Evolutionary conservation across 176 grass and related monocot genomes (phyloP), one percentile per base, ranked within the genome.

Genomic region (Hyparrhenia diplandra): DNA sequence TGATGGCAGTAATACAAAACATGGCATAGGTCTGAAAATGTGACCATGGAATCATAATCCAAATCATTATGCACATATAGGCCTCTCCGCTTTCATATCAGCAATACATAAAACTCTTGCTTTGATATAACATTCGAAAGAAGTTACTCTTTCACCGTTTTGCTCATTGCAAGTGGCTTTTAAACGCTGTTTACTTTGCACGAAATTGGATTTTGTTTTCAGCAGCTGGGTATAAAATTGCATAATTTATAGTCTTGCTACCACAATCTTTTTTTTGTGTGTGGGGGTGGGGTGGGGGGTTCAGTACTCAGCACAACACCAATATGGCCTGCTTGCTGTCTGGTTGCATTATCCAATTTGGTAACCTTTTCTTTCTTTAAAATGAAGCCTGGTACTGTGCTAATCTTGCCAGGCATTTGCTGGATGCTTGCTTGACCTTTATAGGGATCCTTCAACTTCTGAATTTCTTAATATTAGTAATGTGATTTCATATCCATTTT

Each of bases 361-460:
- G 18, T 54, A 74, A 54, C 47, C 28, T 64, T 77, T 9, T 77
- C 63, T 46, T 25, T n/a, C 9, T 32, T 25, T 45, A 32, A 27
- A 63, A 49, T 4, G 12, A 47, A 23, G 16, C 46, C 20, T 62
- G 55, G 25, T 42, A 7, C 25, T n/a, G 3, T 54, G 29, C 36
- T 84, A 57, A 24, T 58, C 52, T 49, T 64, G 20, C 20, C 42
- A 69, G 64, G 30, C 16, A 71, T 71, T 54, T 10, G 24, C 24
- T 70, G 23, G 60, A 77, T 77, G 32, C 52, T 67, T 67, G 23
- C 25, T 67, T 84, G 58, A 67, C 32, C 72, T 77, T 67, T 65
- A 13, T 8, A 69, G 11, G 64, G 18, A 58, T 37, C 20, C 62
- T 66, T 73, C n/a, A 64, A 34, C 29, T 49, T 20, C 34, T 51